Conservation (phyloP, 192 early-diverging fungal genomes). For the Phlyctochytrium arcticum region DNA sequence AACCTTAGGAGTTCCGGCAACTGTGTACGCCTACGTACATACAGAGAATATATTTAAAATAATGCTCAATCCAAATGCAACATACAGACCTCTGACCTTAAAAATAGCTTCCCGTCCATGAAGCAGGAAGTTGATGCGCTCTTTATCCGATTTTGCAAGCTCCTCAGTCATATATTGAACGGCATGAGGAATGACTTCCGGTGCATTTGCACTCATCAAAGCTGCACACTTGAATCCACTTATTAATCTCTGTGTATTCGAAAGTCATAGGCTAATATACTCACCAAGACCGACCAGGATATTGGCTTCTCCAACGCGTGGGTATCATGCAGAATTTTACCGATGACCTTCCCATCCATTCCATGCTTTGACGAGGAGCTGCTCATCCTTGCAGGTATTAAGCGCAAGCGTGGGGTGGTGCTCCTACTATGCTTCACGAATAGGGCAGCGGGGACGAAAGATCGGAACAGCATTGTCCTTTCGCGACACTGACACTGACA, state of each 20-base stretch:
- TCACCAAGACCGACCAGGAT: background rate
- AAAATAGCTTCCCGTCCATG: constrained; percentile 12
- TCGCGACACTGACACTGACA: too few species aligned
- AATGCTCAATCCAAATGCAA: background rate
- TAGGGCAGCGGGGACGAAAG: too few species aligned
- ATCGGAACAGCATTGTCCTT: too few species aligned
- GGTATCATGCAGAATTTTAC: too few species aligned
- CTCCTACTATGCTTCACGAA: too few species aligned
- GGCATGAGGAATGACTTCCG: background rate
- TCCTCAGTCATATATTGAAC: background rate
- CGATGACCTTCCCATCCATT: too few species aligned
- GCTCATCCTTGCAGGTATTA: too few species aligned
- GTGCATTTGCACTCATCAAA: constrained; percentile 2
- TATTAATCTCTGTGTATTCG: too few species aligned
- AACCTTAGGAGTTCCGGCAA: constrained; percentile 11
- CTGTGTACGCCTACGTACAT: background rate
- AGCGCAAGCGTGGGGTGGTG: too few species aligned
- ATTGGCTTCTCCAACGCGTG: background rate
- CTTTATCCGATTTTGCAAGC: background rate
- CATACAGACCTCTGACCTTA: background rate
- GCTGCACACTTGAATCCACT: constrained; percentile 7
- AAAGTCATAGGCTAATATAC: too few species aligned
- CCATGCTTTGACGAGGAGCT: too few species aligned
- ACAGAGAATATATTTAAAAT: background rate
- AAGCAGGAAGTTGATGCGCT: background rate